Conservation (phyloP, 805 yeast genomes). For the Teunomyces aglyptinius region DNA sequence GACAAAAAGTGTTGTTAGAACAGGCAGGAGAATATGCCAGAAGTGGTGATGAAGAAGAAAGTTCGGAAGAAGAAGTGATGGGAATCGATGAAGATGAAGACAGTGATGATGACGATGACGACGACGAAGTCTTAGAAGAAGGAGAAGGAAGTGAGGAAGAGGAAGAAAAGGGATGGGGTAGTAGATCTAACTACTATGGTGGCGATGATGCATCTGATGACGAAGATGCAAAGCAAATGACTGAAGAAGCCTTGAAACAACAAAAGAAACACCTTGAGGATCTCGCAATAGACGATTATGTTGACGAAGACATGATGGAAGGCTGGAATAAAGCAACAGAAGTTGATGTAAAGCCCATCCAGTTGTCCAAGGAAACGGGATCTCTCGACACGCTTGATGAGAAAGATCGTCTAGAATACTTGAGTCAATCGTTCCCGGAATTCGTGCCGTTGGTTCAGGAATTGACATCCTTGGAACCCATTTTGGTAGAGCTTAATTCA, state of each 20-base stretch:
- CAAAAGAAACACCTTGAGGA: constrained; percentile 75
- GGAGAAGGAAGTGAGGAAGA: constrained; percentile 29
- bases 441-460: constrained; percentile 75
- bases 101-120: constrained; percentile 49
- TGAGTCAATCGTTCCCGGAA: constrained; percentile 76
- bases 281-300: constrained; percentile 51
- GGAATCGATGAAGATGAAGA: constrained; percentile 40
- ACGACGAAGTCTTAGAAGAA: constrained; percentile 44
- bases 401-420: constrained; percentile 50
- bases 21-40: constrained; percentile 49
- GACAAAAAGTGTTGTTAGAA: constrained; percentile 55
- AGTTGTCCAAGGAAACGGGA: constrained; percentile 4
- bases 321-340: constrained; percentile 71
- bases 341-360: constrained; percentile 32
- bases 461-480: constrained; percentile 40
- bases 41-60: constrained; percentile 31
- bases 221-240: constrained; percentile 73
- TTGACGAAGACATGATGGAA: constrained; percentile 72
- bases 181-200: constrained; percentile 51
- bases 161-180: constrained; percentile 40
- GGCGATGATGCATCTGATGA: constrained; percentile 65
- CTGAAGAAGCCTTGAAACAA: constrained; percentile 82
- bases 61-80: constrained; percentile 58
- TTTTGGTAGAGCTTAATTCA: constrained; percentile 27
- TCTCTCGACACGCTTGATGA: constrained; percentile 40